A percentile compares a stretch with the other conserved stretches of the same genome.
These are phyloP conservation scores for Boletus patriciae DNA, from an alignment of 768 basidiomycete species.

Conservation along the genomic window DNA sequence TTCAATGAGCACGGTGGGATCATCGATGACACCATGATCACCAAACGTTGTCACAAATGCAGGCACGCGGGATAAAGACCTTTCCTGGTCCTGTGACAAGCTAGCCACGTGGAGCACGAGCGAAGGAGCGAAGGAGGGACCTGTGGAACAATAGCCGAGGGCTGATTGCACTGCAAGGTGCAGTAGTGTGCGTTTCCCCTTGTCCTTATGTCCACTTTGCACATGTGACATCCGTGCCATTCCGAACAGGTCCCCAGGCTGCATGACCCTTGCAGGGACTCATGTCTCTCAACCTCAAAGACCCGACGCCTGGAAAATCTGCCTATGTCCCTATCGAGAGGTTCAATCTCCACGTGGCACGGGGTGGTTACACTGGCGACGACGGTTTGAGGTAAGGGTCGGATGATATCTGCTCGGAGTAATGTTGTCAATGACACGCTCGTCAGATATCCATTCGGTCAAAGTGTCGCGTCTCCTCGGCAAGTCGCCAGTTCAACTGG, in stretches of 20 bases:
- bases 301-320: constrained; percentile 81
- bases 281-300: constrained; percentile 69
- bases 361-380: constrained; percentile 97
- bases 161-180: constrained; percentile 87
- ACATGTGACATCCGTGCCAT: not conserved
- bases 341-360: constrained; percentile 72
- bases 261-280: constrained; percentile 75
- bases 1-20: constrained; percentile 91
- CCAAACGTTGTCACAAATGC: constrained; percentile 97
- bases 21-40: constrained; percentile 93
- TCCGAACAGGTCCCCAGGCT: constrained; percentile 68
- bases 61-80: constrained; percentile 77
- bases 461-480: constrained; percentile 66
- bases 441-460: constrained; percentile 78
- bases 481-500: constrained; percentile 67
- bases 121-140: constrained; percentile 47
- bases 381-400: constrained; percentile 87
- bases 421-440: not conserved
- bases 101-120: constrained; percentile 77
- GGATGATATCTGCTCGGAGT: not conserved
- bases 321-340: constrained; percentile 74
- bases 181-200: constrained; percentile 12
- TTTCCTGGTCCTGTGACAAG: constrained; percentile 70
- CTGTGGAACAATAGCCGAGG: constrained; percentile 86
- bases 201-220: not conserved